Conservation (phyloP, 768 basidiomycete species). For the Suillus hirtellus region DNA sequence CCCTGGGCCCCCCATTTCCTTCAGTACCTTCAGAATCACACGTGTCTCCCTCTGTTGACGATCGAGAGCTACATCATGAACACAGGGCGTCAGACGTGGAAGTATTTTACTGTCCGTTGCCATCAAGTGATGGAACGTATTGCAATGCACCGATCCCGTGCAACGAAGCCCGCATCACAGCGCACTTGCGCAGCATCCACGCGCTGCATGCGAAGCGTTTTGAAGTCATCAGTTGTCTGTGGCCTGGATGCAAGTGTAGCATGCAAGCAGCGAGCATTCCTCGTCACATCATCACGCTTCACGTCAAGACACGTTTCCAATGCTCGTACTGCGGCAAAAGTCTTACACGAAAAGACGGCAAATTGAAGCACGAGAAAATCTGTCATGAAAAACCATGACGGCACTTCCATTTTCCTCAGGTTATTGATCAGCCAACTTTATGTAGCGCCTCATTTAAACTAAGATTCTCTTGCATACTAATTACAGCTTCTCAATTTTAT, state of each 20-base stretch:
- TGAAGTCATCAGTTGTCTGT: not conserved
- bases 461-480: not conserved
- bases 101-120: not conserved
- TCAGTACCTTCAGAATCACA: not conserved
- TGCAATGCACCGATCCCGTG: not conserved
- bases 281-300: constrained; percentile 1
- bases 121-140: not conserved
- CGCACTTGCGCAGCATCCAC: not conserved
- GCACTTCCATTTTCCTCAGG: not conserved
- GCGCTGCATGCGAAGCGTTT: not conserved
- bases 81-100: too few relatives aligned
- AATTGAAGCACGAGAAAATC: not conserved
- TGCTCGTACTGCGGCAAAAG: constrained; percentile 3
- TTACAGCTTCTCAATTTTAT: not conserved
- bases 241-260: not conserved
- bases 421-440: not conserved
- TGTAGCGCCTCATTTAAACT: not conserved
- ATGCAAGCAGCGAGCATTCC: not conserved
- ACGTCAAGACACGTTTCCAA: not conserved
- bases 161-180: not conserved
- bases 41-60: too few relatives aligned
- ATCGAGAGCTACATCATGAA: not conserved
- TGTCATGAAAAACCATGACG: constrained; percentile 1
- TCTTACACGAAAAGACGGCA: constrained; percentile 5
- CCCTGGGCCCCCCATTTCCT: not conserved